These are phyloP conservation scores for Pseudopyrenochaeta lycopersici DNA, from an alignment of 2,329 filamentous ascomycete genomes.

Conservation along the genomic window DNA sequence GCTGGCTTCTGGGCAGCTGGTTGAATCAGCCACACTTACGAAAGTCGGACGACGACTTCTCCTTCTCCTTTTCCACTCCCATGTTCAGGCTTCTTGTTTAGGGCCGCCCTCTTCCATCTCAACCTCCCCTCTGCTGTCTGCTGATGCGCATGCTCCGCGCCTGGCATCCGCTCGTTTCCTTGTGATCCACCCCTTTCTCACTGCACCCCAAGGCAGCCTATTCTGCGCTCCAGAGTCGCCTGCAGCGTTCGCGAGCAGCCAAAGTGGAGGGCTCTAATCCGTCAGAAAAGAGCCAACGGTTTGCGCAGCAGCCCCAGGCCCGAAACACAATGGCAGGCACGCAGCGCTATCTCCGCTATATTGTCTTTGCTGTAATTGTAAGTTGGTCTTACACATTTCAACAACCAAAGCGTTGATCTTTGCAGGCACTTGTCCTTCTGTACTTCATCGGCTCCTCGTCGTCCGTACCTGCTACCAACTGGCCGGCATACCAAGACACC, in stretches of 20 bases:
- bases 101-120: not conserved
- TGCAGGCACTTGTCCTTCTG: slow-evolving; percentile 72
- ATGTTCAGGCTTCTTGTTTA: slow-evolving; percentile 5
- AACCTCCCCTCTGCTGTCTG: not conserved
- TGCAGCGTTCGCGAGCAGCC: slow-evolving; percentile 20
- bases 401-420: slow-evolving; percentile 15
- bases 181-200: not conserved
- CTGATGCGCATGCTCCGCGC: slow-evolving; percentile 18
- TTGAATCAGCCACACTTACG: slow-evolving; percentile 25
- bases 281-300: slow-evolving; percentile 30
- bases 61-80: slow-evolving; percentile 16
- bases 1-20: not conserved
- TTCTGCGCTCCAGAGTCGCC: slow-evolving; percentile 10
- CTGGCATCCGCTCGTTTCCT: slow-evolving; percentile 14
- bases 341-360: slow-evolving; percentile 74
- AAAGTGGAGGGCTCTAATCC: slow-evolving; percentile 39
- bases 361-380: slow-evolving; percentile 87
- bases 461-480: slow-evolving; percentile 49
- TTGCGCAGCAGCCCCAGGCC: slow-evolving; percentile 21
- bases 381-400: slow-evolving; percentile 10
- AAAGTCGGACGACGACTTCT: slow-evolving; percentile 12
- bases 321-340: slow-evolving; percentile 74
- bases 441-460: slow-evolving; percentile 81
- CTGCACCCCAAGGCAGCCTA: slow-evolving; percentile 5
- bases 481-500: slow-evolving; percentile 40